Base-by-base conservation (phyloP, 2,329 filamentous ascomycete genomes). In the Ascochyta pisi region DNA sequence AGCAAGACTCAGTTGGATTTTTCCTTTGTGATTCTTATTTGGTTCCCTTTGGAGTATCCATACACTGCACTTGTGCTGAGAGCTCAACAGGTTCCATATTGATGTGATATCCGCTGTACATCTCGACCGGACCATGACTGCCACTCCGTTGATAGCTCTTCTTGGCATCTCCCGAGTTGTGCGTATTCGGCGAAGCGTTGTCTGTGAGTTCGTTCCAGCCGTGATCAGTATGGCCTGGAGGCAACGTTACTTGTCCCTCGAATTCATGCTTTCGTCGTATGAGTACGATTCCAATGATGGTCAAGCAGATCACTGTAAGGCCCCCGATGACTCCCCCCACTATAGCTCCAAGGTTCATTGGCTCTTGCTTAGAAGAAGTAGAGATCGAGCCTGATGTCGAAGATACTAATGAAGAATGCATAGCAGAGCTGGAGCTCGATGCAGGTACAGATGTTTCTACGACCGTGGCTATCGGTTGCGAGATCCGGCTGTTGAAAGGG, bases 81-180 rank as follows among this genome's bases (percentile, higher is more conserved):
- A 58, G 50, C 47, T 61, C 54, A 26, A 46, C 37, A 15, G 54
- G 58, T 34, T 55, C 58, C 47, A 42, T 52, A 10, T 52, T 55
- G 35, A 52, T 24, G 33, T 45, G 29, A 35, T 58, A 44, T 27
- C 56, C 42, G 8, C 54, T 53, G 22, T 54, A 51, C 44, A 58
- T 55, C 40, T 61, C 55, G 24, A 53, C 44, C n/a, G 54, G 58
- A 15, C 35, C 58, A 47, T 46, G 47, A 23, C 22, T 55, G 33
- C 43, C 52, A 31, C 35, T 31, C 50, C 54, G 58, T 9, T 52
- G 54, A 10, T 38, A 22, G 12, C 12, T 48, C 33, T 60, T 52
- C 23, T 42, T 45, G 13, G n/a, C 9, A 29, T 41, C 23, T 45
- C 31, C 27, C 19, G 41, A 48, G 22, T 47, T 35, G 8, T 50